These are phyloP conservation scores for Pyracantha coccinea DNA, from an alignment of 331 rosid species.

Conservation along the genomic window DNA sequence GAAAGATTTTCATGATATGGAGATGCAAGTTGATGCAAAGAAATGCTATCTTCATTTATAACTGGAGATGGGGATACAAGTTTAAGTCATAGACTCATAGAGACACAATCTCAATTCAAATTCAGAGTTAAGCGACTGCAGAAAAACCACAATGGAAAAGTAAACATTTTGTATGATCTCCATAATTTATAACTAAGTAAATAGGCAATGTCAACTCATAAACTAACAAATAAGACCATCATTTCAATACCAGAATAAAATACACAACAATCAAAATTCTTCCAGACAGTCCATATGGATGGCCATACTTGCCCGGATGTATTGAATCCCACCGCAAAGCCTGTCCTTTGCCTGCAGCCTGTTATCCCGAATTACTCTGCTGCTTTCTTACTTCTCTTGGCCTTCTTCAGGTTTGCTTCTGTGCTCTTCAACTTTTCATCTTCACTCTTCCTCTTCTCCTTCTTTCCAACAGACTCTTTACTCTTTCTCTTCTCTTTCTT, in stretches of 20 bases:
- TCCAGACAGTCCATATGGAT: not conserved
- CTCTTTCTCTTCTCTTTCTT: constrained; percentile 29
- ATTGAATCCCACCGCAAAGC: not conserved
- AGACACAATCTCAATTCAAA: not conserved
- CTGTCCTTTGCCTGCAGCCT: not conserved
- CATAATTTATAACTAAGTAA: not conserved
- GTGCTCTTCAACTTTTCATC: constrained; percentile 20
- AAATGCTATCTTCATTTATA: not conserved
- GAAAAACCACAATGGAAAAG: not conserved
- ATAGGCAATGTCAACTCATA: not conserved
- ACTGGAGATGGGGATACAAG: not conserved
- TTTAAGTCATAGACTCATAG: not conserved
- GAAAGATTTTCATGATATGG: not conserved
- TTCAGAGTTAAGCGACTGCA: not conserved
- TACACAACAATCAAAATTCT: constrained; percentile 1
- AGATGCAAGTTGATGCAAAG: not conserved
- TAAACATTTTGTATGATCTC: not conserved
- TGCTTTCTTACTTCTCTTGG: constrained; percentile 35
- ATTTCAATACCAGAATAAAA: not conserved
- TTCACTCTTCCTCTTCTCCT: constrained; percentile 25
- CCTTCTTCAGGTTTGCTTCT: constrained; percentile 31
- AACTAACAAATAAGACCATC: not conserved
- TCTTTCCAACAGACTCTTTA: constrained; percentile 18
- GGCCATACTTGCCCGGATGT: not conserved
- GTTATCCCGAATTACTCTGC: constrained; percentile 6